Evolutionary conservation across 192 early-diverging fungal genomes (phyloP).

Genomic region (Blastocladiella britannica): DNA sequence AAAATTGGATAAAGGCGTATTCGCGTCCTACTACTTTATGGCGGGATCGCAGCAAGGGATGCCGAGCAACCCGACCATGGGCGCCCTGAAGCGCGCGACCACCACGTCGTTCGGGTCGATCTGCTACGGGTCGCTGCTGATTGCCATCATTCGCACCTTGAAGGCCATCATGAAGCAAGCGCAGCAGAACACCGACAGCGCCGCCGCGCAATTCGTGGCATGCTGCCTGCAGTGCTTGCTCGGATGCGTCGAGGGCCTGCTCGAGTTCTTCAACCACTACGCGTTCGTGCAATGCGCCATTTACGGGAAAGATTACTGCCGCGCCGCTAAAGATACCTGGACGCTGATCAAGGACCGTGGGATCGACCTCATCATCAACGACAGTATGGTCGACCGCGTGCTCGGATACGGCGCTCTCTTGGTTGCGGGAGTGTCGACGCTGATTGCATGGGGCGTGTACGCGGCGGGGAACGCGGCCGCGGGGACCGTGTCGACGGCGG

Average conservation of each 20-base stretch:
- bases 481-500: no score
- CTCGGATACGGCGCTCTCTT: conserved; percentile 52
- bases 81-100: conserved; percentile 44
- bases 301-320: conserved; percentile 50
- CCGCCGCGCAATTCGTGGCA: conserved; percentile 30
- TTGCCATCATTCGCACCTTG: conserved; percentile 38
- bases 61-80: conserved; percentile 27
- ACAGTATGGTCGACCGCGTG: conserved; percentile 73
- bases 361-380: conserved; percentile 61
- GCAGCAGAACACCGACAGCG: conserved; percentile 25
- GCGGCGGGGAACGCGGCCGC: no score
- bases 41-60: conserved; percentile 26
- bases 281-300: conserved; percentile 78
- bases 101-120: conserved; percentile 64
- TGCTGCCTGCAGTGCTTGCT: conserved; percentile 60
- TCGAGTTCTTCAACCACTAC: conserved; percentile 29
- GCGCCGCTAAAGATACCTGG: conserved; percentile 65
- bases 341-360: conserved; percentile 54
- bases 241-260: conserved; percentile 47
- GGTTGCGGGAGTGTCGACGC: conserved; percentile 18
- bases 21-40: conserved; percentile 58
- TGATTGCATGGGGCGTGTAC: no score
- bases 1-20: conserved; percentile 59
- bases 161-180: conserved; percentile 32
- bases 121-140: conserved; percentile 46